Conservation (phyloP, 2,329 filamentous ascomycete species). For the Penicillium frequentans region DNA sequence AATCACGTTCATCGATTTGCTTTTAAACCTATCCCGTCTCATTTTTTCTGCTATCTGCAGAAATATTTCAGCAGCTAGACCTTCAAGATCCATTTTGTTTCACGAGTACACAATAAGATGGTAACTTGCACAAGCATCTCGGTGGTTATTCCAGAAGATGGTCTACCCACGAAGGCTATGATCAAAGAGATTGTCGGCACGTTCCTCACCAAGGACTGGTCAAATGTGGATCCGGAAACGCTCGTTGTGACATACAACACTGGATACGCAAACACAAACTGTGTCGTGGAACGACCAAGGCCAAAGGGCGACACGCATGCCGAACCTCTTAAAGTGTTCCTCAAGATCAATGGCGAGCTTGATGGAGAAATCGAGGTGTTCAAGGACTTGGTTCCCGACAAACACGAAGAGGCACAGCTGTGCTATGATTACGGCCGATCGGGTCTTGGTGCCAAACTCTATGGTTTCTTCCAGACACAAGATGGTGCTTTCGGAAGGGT, state of each 20-base stretch:
- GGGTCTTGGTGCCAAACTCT: slow-evolving; percentile 17
- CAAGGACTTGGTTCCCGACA: slow-evolving; percentile 15
- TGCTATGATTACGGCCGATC: slow-evolving; percentile 18
- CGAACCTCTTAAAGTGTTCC: slow-evolving; percentile 15
- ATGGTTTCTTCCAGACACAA: slow-evolving; percentile 20
- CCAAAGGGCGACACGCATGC: background rate
- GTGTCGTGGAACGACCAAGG: slow-evolving; percentile 15
- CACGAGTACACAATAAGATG: slow-evolving; percentile 4
- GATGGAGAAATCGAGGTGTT: slow-evolving; percentile 11
- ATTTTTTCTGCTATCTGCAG: background rate
- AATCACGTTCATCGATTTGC: too few relatives aligned
- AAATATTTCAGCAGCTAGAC: background rate
- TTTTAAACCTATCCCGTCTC: background rate
- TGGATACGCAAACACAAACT: slow-evolving; percentile 15
- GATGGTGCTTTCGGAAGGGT: slow-evolving; percentile 19
- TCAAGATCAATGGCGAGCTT: slow-evolving; percentile 7
- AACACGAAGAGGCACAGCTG: slow-evolving; percentile 19
- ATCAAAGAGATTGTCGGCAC: slow-evolving; percentile 14
- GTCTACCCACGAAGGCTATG: slow-evolving; percentile 7
- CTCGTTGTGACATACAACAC: slow-evolving; percentile 13
- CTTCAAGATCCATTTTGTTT: background rate
- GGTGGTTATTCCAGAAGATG: slow-evolving; percentile 12
- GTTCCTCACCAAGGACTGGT: slow-evolving; percentile 19
- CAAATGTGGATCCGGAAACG: slow-evolving; percentile 12
- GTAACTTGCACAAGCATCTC: slow-evolving; percentile 4